Percentiles rank a stretch among this genome's conserved stretches.
phyloP scores from a whole-genome alignment of 352 stramenopile species.

The Pythium biforme region DNA sequence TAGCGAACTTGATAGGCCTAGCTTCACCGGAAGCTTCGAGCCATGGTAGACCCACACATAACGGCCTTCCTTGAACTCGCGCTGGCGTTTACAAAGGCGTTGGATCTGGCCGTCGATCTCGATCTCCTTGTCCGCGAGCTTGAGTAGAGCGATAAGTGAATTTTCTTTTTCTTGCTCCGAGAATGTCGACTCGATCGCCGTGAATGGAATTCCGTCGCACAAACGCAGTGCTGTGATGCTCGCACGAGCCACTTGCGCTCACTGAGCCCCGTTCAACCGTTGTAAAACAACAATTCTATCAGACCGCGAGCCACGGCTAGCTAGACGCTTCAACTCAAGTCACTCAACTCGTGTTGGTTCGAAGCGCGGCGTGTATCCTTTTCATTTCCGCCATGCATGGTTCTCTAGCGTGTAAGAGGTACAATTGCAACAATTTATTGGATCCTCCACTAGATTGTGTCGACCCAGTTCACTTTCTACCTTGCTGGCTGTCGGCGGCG shows the following conservation, averaged over 20 bases:
- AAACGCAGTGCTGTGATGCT: background rate
- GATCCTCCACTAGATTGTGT: too few species aligned
- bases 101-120: background rate
- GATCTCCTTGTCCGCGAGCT: background rate
- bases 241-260: background rate
- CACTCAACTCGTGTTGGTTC: too few species aligned
- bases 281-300: background rate
- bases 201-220: background rate
- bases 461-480: too few species aligned
- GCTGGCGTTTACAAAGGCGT: background rate
- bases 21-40: too few species aligned
- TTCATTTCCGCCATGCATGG: too few species aligned
- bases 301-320: too few species aligned
- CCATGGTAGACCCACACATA: background rate
- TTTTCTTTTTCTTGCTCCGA: background rate
- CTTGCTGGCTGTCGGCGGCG: too few species aligned
- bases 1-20: too few species aligned
- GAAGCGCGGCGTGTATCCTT: too few species aligned
- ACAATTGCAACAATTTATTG: too few species aligned
- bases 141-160: background rate
- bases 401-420: too few species aligned
- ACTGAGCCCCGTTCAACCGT: background rate
- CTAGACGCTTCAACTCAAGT: too few species aligned
- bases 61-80: background rate
- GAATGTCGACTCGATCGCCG: background rate